Percentiles rank a stretch among this genome's conserved stretches.
Conservation (phyloP, 495 filamentous ascomycete species). For the Aspergillus haitiensis region DNA sequence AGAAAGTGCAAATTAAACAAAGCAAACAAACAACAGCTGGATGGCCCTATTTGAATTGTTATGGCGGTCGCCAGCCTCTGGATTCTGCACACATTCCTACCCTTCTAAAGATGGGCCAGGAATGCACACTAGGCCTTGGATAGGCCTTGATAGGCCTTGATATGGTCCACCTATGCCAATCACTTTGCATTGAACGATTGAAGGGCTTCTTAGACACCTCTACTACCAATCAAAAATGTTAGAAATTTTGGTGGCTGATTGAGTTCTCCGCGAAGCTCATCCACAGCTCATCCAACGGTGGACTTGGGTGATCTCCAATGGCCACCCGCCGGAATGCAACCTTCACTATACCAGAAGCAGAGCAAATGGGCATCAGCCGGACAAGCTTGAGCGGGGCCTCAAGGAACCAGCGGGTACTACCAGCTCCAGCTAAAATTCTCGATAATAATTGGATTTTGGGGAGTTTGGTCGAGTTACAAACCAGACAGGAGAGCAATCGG, state of each 20-base stretch:
- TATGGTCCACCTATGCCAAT: constrained; percentile 28
- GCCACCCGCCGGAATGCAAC: constrained; percentile 46
- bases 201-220: constrained; percentile 18
- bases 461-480: constrained; percentile 12
- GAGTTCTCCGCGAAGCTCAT: constrained; percentile 25
- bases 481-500: constrained; percentile 14
- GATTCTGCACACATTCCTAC: constrained; percentile 45
- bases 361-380: constrained; percentile 24
- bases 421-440: constrained; percentile 21
- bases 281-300: constrained; percentile 17
- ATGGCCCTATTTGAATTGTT: constrained; percentile 47
- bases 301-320: constrained; percentile 26
- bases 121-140: constrained; percentile 31
- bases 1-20: constrained; percentile 52
- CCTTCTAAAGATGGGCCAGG: constrained; percentile 39
- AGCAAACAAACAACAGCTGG: constrained; percentile 53
- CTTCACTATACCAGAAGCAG: constrained; percentile 41
- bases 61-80: constrained; percentile 40
- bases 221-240: constrained; percentile 32
- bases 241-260: constrained; percentile 26
- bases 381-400: constrained; percentile 32
- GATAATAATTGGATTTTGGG: constrained; percentile 2
- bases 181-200: constrained; percentile 26
- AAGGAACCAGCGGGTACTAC: constrained; percentile 20
- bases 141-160: constrained; percentile 28